Evolutionary conservation across 1,139 yeast genomes (phyloP).

Genomic region (Geotrichum siamense): DNA sequence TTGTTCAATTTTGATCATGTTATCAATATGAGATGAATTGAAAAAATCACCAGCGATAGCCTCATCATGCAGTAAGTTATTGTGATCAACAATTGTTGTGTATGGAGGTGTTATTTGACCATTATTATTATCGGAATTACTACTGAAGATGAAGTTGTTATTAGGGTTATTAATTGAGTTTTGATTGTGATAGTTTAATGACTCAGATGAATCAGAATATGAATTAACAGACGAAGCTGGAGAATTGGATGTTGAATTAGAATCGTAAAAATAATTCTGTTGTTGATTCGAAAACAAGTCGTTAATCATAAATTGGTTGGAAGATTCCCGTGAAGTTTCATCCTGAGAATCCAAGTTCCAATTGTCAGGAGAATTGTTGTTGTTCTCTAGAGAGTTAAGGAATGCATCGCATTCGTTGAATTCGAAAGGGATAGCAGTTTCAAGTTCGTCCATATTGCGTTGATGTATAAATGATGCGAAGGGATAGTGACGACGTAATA

Average conservation of each 20-base stretch:
- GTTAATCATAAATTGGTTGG: background rate
- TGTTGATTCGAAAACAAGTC: conserved; percentile 2
- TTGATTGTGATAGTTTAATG: background rate
- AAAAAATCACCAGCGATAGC: background rate
- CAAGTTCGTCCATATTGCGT: background rate
- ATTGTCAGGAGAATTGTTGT: conserved; percentile 7
- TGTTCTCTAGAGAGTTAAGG: conserved; percentile 22
- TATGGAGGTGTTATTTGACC: conserved; percentile 1
- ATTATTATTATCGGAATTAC: background rate
- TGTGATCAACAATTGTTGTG: background rate
- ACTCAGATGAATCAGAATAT: conserved; percentile 6
- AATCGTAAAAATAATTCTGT: conserved; percentile 5
- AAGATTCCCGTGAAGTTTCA: background rate
- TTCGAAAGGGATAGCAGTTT: conserved; percentile 20
- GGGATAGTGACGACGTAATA: no score
- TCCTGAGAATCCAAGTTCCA: conserved; percentile 1
- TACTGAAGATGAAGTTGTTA: conserved; percentile 1
- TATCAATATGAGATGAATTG: background rate
- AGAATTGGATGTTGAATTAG: conserved; percentile 6
- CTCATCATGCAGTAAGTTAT: background rate
- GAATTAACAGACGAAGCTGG: conserved; percentile 5
- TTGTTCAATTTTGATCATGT: background rate
- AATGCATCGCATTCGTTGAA: conserved; percentile 26
- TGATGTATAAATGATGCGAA: background rate
- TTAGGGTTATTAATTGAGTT: conserved; percentile 3